Percentiles rank a stretch among this genome's conserved stretches.
These are phyloP conservation scores for Fusarium keratoplasticum DNA, from an alignment of 2,329 filamentous ascomycete species.

Conservation along the genomic window DNA sequence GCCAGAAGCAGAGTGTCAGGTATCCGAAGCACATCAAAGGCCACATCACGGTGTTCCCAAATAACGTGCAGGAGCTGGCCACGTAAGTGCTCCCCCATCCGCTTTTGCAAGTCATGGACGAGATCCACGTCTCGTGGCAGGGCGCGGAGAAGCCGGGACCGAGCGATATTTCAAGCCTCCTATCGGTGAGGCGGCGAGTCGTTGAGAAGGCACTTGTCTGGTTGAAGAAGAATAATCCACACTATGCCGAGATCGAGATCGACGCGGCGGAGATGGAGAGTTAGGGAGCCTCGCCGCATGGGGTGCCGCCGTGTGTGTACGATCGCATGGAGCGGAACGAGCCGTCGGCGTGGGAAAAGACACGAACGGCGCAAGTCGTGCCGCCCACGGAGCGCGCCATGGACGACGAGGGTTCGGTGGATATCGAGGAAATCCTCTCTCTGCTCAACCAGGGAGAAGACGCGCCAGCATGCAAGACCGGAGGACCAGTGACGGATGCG, in stretches of 20 bases:
- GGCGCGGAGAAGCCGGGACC: too few species aligned
- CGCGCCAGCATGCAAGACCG: not conserved
- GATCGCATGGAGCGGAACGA: not conserved
- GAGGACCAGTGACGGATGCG: too few species aligned
- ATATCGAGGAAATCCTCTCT: not conserved
- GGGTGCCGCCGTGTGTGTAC: not conserved
- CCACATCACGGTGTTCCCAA: too few species aligned
- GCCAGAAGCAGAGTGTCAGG: too few species aligned
- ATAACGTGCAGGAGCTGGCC: too few species aligned
- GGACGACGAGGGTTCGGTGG: not conserved
- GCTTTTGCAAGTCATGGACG: too few species aligned
- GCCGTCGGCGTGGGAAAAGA: not conserved
- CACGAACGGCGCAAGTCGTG: not conserved
- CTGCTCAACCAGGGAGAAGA: not conserved
- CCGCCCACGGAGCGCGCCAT: not conserved
- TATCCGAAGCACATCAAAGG: too few species aligned
- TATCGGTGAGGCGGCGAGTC: not conserved
- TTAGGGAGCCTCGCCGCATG: not conserved
- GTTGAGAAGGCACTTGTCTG: not conserved
- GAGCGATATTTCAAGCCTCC: too few species aligned
- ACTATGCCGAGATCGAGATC: not conserved
- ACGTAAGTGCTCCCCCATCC: too few species aligned
- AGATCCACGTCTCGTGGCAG: too few species aligned
- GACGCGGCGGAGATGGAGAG: too few species aligned
- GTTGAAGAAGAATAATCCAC: not conserved